Percentiles rank a stretch among this genome's conserved stretches.
Conservation (phyloP, 2,329 filamentous ascomycete genomes). For the Colletotrichum somersetense region DNA sequence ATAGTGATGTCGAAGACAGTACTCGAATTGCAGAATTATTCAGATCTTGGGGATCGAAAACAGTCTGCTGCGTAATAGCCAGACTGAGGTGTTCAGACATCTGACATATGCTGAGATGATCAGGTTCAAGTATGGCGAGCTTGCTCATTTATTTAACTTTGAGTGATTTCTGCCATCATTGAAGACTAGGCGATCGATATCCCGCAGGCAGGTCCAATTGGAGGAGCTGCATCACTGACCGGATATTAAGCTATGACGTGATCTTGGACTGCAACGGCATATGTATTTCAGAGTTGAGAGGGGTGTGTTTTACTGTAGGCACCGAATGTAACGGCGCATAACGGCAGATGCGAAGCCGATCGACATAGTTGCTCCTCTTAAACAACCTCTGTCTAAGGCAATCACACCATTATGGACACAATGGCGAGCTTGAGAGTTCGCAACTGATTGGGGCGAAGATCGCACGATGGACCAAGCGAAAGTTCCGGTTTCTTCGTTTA, state of each 20-base stretch:
- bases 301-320: background rate
- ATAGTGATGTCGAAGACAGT: background rate
- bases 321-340: background rate
- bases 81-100: background rate
- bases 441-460: background rate
- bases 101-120: background rate
- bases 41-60: too few species aligned
- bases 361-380: background rate
- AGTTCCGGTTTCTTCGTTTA: background rate
- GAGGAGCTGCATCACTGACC: background rate
- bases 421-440: slow-evolving; percentile 22
- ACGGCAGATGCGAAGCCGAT: background rate
- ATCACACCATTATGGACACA: slow-evolving; percentile 26
- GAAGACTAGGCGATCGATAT: background rate
- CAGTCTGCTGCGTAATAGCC: background rate
- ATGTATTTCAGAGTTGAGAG: slow-evolving; percentile 13
- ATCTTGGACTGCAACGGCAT: slow-evolving; percentile 24
- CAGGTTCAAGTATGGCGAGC: background rate
- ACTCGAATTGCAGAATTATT: background rate
- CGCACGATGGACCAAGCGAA: background rate
- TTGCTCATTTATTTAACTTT: background rate
- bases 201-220: background rate
- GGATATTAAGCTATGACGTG: slow-evolving; percentile 10
- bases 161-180: background rate
- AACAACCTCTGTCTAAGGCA: background rate